Conservation (phyloP, 2,329 filamentous ascomycete species). For the Fusarium transvaalense region DNA sequence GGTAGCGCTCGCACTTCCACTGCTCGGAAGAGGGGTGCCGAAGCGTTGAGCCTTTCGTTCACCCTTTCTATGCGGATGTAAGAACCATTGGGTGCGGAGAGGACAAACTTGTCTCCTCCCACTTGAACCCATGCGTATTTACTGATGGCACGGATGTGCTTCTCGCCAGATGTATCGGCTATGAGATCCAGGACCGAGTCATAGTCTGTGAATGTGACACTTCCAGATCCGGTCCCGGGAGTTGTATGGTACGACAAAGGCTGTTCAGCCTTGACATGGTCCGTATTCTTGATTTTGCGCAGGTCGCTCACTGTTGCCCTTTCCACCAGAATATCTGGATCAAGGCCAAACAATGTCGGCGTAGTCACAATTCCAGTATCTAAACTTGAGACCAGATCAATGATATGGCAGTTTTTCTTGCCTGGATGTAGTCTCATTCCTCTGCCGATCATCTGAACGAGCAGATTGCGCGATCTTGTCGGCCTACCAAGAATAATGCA, state of each 20-base stretch:
- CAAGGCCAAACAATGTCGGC: conserved; percentile 91
- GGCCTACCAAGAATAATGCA: conserved; percentile 90
- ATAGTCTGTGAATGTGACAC: conserved; percentile 88
- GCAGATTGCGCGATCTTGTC: conserved; percentile 90
- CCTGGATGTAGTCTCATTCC: conserved; percentile 85
- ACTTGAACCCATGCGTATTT: conserved; percentile 85
- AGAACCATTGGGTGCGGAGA: conserved; percentile 74
- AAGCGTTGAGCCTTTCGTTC: conserved; percentile 37
- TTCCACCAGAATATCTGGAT: conserved; percentile 82
- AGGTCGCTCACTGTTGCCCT: conserved; percentile 74
- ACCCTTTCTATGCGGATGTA: conserved; percentile 66
- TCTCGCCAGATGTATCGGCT: conserved; percentile 81
- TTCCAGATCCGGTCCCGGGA: conserved; percentile 48
- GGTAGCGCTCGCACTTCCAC: conserved; percentile 64
- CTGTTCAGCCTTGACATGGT: conserved; percentile 49
- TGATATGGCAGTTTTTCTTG: conserved; percentile 92
- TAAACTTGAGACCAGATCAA: conserved; percentile 93
- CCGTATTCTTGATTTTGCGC: conserved; percentile 63
- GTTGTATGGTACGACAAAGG: conserved; percentile 24
- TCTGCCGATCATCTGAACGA: conserved; percentile 97
- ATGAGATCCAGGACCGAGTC: conserved; percentile 92
- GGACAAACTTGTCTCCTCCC: conserved; percentile 75
- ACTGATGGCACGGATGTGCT: conserved; percentile 82
- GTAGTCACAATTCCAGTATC: conserved; percentile 88
- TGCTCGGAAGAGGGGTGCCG: conserved; percentile 56